Percentiles rank a stretch among this genome's conserved stretches.
phyloP scores from a whole-genome alignment of 805 yeast species.

The Metahyphopichia silvanorum region DNA sequence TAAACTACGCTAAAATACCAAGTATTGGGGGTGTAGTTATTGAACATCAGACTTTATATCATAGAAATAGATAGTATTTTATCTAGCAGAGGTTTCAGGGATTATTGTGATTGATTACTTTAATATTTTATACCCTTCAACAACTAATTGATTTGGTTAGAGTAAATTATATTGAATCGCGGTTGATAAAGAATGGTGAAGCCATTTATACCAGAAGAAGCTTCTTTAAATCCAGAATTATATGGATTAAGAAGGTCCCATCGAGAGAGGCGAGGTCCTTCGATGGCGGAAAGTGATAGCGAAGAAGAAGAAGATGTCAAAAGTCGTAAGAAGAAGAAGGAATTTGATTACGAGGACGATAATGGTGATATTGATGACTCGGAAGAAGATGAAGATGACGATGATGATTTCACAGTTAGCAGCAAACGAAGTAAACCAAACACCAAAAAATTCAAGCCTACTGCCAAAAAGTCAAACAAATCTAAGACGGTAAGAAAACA shows the following conservation, averaged over 20 bases:
- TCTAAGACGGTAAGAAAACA: conserved; percentile 30
- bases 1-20: no score
- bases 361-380: conserved; percentile 7
- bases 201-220: conserved; percentile 45
- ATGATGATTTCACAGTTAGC: conserved; percentile 2
- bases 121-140: no score
- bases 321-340: conserved; percentile 19
- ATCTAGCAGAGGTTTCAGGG: no score
- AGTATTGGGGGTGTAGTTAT: no score
- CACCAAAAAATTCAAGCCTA: conserved; percentile 12
- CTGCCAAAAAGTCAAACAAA: conserved; percentile 7
- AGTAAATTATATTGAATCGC: no score
- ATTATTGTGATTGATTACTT: no score
- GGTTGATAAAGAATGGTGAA: conserved; percentile 27
- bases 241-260: conserved; percentile 79
- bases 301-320: conserved; percentile 31
- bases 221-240: conserved; percentile 70
- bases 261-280: conserved; percentile 47
- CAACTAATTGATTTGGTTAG: no score
- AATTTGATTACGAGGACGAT: conserved; percentile 12
- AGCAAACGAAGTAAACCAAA: conserved; percentile 1
- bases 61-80: no score
- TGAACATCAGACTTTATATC: no score
- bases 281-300: conserved; percentile 34
- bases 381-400: conserved; percentile 9